These are phyloP conservation scores for Pichia kudriavzevii DNA, from an alignment of 1,139 yeast genomes.

Conservation along the genomic window DNA sequence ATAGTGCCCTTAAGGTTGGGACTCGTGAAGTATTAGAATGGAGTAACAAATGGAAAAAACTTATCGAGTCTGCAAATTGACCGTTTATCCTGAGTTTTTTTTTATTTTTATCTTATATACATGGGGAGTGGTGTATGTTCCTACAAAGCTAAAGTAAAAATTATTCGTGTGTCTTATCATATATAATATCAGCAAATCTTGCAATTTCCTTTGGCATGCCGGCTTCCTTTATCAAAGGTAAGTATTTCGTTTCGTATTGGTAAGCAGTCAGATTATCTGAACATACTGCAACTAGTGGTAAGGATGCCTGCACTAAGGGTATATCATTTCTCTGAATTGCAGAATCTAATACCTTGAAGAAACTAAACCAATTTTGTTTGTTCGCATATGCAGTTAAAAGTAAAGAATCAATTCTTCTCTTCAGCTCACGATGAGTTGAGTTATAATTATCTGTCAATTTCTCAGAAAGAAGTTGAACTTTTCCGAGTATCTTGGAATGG, in stretches of 20 bases:
- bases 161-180: slow-evolving; percentile 11
- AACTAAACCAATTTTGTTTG: slow-evolving; percentile 30
- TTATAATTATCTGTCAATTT: slow-evolving; percentile 16
- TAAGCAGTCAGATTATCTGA: slow-evolving; percentile 12
- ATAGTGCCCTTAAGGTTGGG: slow-evolving; percentile 1
- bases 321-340: slow-evolving; percentile 22
- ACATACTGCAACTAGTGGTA: slow-evolving; percentile 23
- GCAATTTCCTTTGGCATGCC: slow-evolving; percentile 13
- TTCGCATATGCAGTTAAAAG: slow-evolving; percentile 33
- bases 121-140: no score
- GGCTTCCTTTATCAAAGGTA: slow-evolving; percentile 18
- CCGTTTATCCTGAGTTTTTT: no score
- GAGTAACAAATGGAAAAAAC: slow-evolving; percentile 1
- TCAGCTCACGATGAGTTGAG: slow-evolving; percentile 16
- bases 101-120: no score
- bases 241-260: slow-evolving; percentile 17
- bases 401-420: slow-evolving; percentile 25
- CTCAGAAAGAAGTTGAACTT: slow-evolving; percentile 16
- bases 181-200: slow-evolving; percentile 8
- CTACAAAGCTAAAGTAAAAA: no score
- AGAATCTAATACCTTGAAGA: slow-evolving; percentile 29
- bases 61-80: no score
- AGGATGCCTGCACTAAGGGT: slow-evolving; percentile 24
- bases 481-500: slow-evolving; percentile 18
- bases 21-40: neutral